phyloP scores from a whole-genome alignment of 2,329 filamentous ascomycete species.

The Microcyclospora pomicola region DNA sequence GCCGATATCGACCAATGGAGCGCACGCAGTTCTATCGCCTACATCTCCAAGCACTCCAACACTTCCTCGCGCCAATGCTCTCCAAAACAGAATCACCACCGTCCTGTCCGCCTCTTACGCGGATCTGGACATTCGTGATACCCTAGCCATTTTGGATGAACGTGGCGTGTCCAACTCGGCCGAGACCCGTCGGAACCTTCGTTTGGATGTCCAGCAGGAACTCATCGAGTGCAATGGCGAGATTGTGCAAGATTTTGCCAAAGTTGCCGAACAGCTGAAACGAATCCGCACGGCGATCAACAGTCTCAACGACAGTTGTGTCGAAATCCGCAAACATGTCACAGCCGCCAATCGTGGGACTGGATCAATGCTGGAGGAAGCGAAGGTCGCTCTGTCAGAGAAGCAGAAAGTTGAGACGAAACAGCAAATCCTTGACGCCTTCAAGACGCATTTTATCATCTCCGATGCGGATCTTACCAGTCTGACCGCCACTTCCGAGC shows the following conservation, averaged over 20 bases:
- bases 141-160: slow-evolving; percentile 62
- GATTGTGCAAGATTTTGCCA: slow-evolving; percentile 75
- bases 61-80: slow-evolving; percentile 42
- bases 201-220: slow-evolving; percentile 76
- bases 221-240: slow-evolving; percentile 86
- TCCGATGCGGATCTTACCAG: slow-evolving; percentile 65
- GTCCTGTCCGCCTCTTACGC: slow-evolving; percentile 87
- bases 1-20: slow-evolving; percentile 6
- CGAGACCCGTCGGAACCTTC: slow-evolving; percentile 63
- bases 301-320: slow-evolving; percentile 65
- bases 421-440: slow-evolving; percentile 61
- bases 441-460: slow-evolving; percentile 71
- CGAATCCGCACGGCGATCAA: slow-evolving; percentile 68
- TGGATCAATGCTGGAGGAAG: slow-evolving; percentile 60
- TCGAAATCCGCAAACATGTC: slow-evolving; percentile 67
- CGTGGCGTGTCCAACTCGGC: slow-evolving; percentile 58
- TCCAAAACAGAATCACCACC: slow-evolving; percentile 68
- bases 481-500: slow-evolving; percentile 64
- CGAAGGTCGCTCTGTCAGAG: slow-evolving; percentile 57
- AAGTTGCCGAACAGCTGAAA: slow-evolving; percentile 82
- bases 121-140: slow-evolving; percentile 80
- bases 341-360: slow-evolving; percentile 62
- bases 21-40: not conserved
- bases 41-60: slow-evolving; percentile 9
- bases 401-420: slow-evolving; percentile 64